Conservation (phyloP, 225 moss, liverwort and hornwort genomes). For the Marchantia paleacea region DNA sequence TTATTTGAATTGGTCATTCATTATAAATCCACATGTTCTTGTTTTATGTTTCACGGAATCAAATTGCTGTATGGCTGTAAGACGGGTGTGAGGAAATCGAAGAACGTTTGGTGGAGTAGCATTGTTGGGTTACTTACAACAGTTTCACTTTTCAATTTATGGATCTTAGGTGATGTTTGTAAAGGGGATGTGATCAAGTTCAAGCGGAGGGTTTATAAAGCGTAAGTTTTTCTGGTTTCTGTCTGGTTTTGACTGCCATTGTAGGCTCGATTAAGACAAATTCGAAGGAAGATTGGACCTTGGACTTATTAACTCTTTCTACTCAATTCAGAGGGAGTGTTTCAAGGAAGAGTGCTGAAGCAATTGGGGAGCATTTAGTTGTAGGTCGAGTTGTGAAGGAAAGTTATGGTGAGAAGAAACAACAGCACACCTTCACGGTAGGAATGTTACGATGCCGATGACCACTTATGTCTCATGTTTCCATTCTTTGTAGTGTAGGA, state of each 20-base stretch:
- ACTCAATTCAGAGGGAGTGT: slow-evolving; percentile 33
- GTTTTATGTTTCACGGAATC: too few species aligned
- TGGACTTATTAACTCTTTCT: background rate
- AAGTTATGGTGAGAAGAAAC: slow-evolving; percentile 78
- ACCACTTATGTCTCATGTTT: background rate
- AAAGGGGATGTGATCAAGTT: slow-evolving; percentile 75
- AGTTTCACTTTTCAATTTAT: background rate
- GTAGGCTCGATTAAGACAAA: background rate
- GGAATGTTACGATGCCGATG: background rate
- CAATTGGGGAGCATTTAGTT: slow-evolving; percentile 58
- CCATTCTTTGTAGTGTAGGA: too few species aligned
- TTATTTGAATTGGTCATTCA: too few species aligned
- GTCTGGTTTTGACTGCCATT: background rate
- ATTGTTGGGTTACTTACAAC: too few species aligned
- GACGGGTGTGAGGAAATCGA: too few species aligned
- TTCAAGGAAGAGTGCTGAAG: slow-evolving; percentile 28
- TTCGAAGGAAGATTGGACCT: background rate
- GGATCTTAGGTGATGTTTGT: slow-evolving; percentile 69
- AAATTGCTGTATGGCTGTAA: too few species aligned
- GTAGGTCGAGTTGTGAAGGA: slow-evolving; percentile 89
- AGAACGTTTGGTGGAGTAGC: too few species aligned
- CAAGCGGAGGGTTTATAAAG: slow-evolving; percentile 55
- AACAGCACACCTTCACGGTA: slow-evolving; percentile 98
- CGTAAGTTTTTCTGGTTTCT: slow-evolving; percentile 36
- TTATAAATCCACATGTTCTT: too few species aligned